Base-by-base conservation (phyloP, 768 basidiomycete genomes). In the Amanita rubescens region DNA sequence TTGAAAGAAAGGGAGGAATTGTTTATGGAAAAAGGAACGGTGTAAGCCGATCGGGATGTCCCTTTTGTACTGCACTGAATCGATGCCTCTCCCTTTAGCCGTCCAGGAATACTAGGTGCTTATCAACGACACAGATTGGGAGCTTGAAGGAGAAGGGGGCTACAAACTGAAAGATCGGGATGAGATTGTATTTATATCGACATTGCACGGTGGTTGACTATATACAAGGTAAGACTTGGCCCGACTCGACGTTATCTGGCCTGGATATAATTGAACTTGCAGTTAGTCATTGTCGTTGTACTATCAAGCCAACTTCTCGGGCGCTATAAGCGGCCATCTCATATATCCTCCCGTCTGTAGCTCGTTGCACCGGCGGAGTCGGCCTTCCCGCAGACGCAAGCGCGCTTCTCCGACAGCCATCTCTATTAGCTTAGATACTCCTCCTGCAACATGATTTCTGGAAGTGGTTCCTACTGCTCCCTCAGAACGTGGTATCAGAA, bases 61-160 rank as follows among this genome's bases (percentile, higher is more conserved):
- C 33, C 44, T 11, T 15, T 10, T 20, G 61, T 19, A 19, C 19
- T 22, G 61, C 19, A 19, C 19, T 22, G n/a, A 14, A 5, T n/a
- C n/a, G 46, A 54, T 53, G 44, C n/a, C 17, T n/a, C 25, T 5
- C 37, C 25, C 46, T n/a, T 10, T 62, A 95, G 96, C 35, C 93
- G 96, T 8, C 96, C 96, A 0, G 96, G 96, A 0, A 96, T 99
- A 34, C 75, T 99, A n/a, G 3, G 95, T 98, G 3, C 75, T 99
- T n/a, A 82, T 99, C 51, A 98, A 98, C 63, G 90, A 95, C 61
- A 90, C 90, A 1, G 95, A 98, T 62, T 97, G 95, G 95, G 94
- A 98, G 67, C 75, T 98, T 5, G 95, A 97, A 66, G 93, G 92
- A 32, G 95, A 97, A 66, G 85, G 90, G 19, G 85, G 88, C 5